A percentile compares a stretch with the other conserved stretches of the same genome.
phyloP scores from a whole-genome alignment of 345 rosid genomes.

The Gossypium mustelinum region DNA sequence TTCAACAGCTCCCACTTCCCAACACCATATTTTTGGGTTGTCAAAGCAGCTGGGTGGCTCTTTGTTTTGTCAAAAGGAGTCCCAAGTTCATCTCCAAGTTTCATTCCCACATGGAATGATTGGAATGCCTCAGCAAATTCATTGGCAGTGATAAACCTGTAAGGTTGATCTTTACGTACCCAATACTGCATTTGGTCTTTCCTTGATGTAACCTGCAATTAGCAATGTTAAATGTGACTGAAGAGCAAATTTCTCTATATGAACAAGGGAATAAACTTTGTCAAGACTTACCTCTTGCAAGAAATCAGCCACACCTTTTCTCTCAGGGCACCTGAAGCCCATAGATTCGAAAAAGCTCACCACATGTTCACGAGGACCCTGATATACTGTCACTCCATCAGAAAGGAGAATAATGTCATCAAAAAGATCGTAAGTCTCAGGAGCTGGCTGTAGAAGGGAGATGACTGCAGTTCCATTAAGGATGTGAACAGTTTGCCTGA shows the following conservation, averaged over 20 bases:
- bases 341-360: conserved; percentile 56
- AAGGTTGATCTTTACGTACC: conserved; percentile 50
- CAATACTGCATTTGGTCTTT: conserved; percentile 86
- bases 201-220: conserved; percentile 64
- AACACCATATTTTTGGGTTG: conserved; percentile 52
- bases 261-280: background rate
- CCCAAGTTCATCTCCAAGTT: conserved; percentile 43
- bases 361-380: conserved; percentile 61
- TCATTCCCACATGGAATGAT: conserved; percentile 54
- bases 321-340: conserved; percentile 75
- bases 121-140: conserved; percentile 73
- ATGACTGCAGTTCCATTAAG: conserved; percentile 54
- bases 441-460: conserved; percentile 84
- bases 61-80: conserved; percentile 52
- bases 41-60: conserved; percentile 74
- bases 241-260: background rate
- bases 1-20: conserved; percentile 52
- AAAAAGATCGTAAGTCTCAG: conserved; percentile 69
- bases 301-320: conserved; percentile 82
- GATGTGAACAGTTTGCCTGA: conserved; percentile 60
- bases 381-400: conserved; percentile 68
- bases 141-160: conserved; percentile 49
- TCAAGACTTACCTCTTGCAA: conserved; percentile 61
- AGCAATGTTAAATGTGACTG: background rate
- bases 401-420: conserved; percentile 71